Conservation (phyloP, 768 basidiomycete genomes). For the Lyophyllum atratum region DNA sequence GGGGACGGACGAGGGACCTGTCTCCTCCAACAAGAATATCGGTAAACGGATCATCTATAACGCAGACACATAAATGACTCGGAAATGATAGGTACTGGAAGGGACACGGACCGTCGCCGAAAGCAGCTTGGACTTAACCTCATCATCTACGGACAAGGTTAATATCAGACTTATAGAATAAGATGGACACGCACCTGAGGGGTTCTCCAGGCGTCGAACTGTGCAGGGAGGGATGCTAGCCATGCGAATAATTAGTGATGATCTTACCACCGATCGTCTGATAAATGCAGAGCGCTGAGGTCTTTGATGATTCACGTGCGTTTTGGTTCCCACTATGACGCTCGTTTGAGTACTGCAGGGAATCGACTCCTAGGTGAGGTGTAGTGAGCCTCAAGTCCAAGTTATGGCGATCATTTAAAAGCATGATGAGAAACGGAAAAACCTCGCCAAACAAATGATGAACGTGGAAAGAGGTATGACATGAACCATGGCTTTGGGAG, state of each 20-base stretch:
- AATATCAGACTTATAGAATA: background rate
- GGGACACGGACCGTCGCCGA: conserved; percentile 8
- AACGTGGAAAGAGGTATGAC: too few relatives aligned
- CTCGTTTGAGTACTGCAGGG: too few relatives aligned
- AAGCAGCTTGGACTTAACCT: conserved; percentile 14
- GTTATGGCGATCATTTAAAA: too few relatives aligned
- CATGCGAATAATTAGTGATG: background rate
- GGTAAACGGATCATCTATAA: conserved; percentile 22
- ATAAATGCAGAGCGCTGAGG: too few relatives aligned
- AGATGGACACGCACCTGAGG: conserved; percentile 4
- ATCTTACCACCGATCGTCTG: too few relatives aligned
- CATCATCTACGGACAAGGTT: conserved; percentile 1
- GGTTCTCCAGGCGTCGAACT: conserved; percentile 8
- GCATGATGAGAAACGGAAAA: too few relatives aligned
- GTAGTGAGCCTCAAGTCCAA: too few relatives aligned
- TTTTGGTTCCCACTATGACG: too few relatives aligned
- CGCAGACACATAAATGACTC: background rate
- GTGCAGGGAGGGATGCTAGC: background rate
- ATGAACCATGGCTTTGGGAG: too few relatives aligned
- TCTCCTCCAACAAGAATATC: conserved; percentile 19
- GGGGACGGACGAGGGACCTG: conserved; percentile 12
- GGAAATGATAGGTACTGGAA: background rate
- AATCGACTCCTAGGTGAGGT: too few relatives aligned
- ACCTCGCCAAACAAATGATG: too few relatives aligned
- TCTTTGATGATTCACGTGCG: too few relatives aligned